Base-by-base conservation (phyloP, 768 basidiomycete genomes). In the Russula emetica region DNA sequence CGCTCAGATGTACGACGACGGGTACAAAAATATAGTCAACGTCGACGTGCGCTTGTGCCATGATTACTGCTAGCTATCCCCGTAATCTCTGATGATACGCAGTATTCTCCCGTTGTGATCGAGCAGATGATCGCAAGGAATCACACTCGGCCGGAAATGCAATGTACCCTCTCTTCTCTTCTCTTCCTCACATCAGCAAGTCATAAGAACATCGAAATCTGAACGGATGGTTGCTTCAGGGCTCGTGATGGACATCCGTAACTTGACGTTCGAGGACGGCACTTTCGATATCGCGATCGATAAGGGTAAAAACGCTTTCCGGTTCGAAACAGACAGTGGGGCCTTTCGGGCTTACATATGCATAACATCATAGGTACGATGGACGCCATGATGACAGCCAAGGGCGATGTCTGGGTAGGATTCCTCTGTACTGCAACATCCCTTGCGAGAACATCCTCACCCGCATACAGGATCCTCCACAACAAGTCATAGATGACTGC, bases 371-470 rank as follows among this genome's bases (percentile, higher is more conserved):
- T 62, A 83, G 82, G 89, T 18, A 92, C 91, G 1, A 92, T 94
- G 90, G 92, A 94, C 72, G 89, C 90, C 3, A 88, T 94, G 87
- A 85, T 93, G 85, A 85, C 92, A 0, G 78, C 83, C 0, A 89
- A 90, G 71, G 86, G 87, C 20, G 87, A 91, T 68, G 85, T 91
- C 61, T 93, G 92, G 91, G 90, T 88, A 28, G 30, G 45, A 53
- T 55, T 11, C 55, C 14, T 36, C 26, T 40, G 3, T 11, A 16
- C 42, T 44, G 5, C 32, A 28, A 5, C 36, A n/a, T 36, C 1
- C 8, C 11, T 50, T 24, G 24, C 24, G 13, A 24, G n/a, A 52
- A 42, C 55, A 28, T 58, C 54, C 64, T 63, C 5, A 57, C 56
- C 38, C 6, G 44, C 36, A n/a, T 28, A 2, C 61, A 90, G 90